Evolutionary conservation across 1,284 basidiomycete genomes (phyloP), one percentile per base, ranked within the genome.

Genomic region (Naganishia sp.): DNA sequence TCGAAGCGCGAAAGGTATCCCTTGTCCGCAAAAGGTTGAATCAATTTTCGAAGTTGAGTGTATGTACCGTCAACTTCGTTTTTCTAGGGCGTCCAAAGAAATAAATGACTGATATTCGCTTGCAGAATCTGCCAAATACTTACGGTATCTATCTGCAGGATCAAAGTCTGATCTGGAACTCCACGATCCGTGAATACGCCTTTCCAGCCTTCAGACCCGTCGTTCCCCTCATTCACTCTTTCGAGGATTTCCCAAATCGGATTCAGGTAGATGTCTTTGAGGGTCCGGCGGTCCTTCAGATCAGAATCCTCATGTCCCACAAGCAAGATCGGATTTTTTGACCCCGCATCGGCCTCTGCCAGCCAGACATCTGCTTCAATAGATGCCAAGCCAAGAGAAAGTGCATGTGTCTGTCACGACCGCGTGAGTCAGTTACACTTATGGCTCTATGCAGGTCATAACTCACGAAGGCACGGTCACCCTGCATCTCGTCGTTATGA

Each of bases 401-500:
- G 44, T 2, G 74, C 74, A 23, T 73, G 70, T 11, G 57, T 64
- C 74, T 75, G 44, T 31, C 6, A 31, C 21, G 13, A 46, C 11
- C 23, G 11, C 44, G 16, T n/a, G 15, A 33, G 10, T 23, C 33
- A 10, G 16, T 2, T 45, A 6, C 21, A 16, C 25, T 15, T 31
- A 11, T n/a, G 3, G 9, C 28, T 50, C 39, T 13, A 6, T 16
- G 28, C 39, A 44, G 13, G 54, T 3, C 0, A 39, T 28, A 2
- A 70, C 73, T 67, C 39, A 75, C 74, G n/a, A 74, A 61, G 25
- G 73, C 70, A 44, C 70, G 43, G 2, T 28, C 28, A 6, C 72
- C 71, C 25, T 74, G 73, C 73, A 74, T 73, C 60, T 75, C 74
- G 57, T 75, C 74, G 59, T 75, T 75, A 56, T 75, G 74, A 57